Conservation (phyloP, 2,329 filamentous ascomycete species). For the Knoxdaviesia capensis region DNA sequence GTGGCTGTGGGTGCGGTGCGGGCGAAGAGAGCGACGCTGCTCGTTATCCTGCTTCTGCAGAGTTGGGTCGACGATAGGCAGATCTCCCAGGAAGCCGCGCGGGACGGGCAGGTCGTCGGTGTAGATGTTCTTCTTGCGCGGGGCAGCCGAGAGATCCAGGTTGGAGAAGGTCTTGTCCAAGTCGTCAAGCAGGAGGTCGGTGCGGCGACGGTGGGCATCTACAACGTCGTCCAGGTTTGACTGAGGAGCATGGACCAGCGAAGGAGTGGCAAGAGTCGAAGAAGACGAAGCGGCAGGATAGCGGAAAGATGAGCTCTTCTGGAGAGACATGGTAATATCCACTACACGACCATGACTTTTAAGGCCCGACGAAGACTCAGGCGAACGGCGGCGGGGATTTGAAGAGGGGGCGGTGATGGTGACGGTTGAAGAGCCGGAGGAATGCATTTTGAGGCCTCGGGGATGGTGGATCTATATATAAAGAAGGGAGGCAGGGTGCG, state of each 20-base stretch:
- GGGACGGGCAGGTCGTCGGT: conserved; percentile 28
- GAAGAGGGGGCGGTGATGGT: too few species aligned
- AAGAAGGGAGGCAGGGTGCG: too few species aligned
- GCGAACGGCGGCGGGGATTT: too few species aligned
- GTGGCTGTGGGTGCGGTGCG: conserved; percentile 41
- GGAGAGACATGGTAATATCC: conserved; percentile 35
- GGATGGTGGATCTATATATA: too few species aligned
- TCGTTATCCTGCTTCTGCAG: conserved; percentile 18
- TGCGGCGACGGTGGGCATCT: conserved; percentile 47
- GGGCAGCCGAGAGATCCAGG: conserved; percentile 7
- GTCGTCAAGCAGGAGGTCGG: conserved; percentile 42
- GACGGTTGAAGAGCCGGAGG: too few species aligned
- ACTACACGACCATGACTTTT: too few species aligned
- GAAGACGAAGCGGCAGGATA: conserved; percentile 22
- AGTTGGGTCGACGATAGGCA: conserved; percentile 29
- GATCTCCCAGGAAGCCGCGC: conserved; percentile 30
- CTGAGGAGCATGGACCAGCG: conserved; percentile 44
- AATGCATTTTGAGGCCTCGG: too few species aligned
- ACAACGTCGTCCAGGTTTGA: conserved; percentile 53
- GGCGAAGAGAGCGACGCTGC: conserved; percentile 30
- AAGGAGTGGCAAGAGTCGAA: conserved; percentile 27
- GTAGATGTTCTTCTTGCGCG: too few species aligned
- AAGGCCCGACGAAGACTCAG: too few species aligned
- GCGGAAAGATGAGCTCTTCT: conserved; percentile 51
- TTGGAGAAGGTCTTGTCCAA: conserved; percentile 42